Conservation (phyloP, 2,329 filamentous ascomycete genomes). For the Fusarium pseudocircinatum region DNA sequence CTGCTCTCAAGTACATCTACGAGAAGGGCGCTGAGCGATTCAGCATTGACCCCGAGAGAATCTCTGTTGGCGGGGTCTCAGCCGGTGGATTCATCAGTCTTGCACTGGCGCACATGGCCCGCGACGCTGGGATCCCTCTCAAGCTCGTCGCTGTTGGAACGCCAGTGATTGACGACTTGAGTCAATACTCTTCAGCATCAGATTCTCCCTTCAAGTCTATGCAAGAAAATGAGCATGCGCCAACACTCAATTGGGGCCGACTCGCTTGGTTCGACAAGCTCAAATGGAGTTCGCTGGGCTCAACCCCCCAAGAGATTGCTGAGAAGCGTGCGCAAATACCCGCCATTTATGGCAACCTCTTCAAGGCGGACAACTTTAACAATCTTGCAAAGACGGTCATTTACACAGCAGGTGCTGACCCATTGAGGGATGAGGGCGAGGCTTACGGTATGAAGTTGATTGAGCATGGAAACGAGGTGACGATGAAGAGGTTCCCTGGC, state of each 20-base stretch:
- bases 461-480: slow-evolving; percentile 57
- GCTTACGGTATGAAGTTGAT: slow-evolving; percentile 55
- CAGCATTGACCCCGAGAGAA: background rate
- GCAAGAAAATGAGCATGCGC: slow-evolving; percentile 13
- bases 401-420: background rate
- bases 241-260: slow-evolving; percentile 6
- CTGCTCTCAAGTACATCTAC: slow-evolving; percentile 3
- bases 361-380: background rate
- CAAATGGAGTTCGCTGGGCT: slow-evolving; percentile 6
- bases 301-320: background rate
- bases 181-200: slow-evolving; percentile 2
- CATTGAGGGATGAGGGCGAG: slow-evolving; percentile 59
- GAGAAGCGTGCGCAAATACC: background rate
- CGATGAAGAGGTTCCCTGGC: slow-evolving; percentile 56
- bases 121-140: background rate
- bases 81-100: slow-evolving; percentile 11
- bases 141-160: slow-evolving; percentile 11
- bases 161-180: slow-evolving; percentile 2
- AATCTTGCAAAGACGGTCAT: slow-evolving; percentile 3
- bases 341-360: background rate
- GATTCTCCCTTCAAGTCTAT: background rate
- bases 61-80: slow-evolving; percentile 1
- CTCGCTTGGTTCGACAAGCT: slow-evolving; percentile 11
- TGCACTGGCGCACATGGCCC: background rate
- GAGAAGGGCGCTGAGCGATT: slow-evolving; percentile 6